phyloP scores from a whole-genome alignment of 2,329 filamentous ascomycete species.

The Rutstroemia sp. region DNA sequence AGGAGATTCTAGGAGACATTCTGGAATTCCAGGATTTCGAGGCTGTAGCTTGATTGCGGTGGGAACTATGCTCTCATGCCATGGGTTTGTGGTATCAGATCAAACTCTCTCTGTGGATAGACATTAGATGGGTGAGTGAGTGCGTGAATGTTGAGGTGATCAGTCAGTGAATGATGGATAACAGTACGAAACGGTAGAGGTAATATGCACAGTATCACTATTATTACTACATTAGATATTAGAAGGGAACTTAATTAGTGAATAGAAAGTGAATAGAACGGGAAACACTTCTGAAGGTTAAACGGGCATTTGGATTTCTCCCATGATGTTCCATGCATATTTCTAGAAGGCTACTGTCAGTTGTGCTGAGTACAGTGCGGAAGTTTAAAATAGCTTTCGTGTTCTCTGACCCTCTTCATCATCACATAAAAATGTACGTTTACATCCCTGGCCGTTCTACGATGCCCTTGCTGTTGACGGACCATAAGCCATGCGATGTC shows the following conservation, averaged over 20 bases:
- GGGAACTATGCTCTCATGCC: neutral
- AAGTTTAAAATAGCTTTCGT: constrained; percentile 8
- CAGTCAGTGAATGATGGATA: no score
- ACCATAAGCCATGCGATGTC: neutral
- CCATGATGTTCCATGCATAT: constrained; percentile 1
- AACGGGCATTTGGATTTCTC: neutral
- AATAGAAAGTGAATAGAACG: neutral
- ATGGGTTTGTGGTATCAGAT: neutral
- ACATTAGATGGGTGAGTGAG: no score
- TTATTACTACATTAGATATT: no score
- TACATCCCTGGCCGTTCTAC: neutral
- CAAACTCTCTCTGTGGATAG: neutral
- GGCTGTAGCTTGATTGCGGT: neutral
- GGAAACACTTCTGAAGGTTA: neutral
- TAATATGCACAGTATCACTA: no score
- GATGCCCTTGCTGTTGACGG: constrained; percentile 1
- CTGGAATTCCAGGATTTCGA: neutral
- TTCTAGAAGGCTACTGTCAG: constrained; percentile 4
- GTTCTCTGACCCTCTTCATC: constrained; percentile 6
- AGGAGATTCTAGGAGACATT: constrained; percentile 1
- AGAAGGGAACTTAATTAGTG: no score
- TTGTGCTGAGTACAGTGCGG: neutral
- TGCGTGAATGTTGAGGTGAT: no score
- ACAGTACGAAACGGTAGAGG: no score
- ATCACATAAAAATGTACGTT: neutral